These are phyloP conservation scores for Dendrocalamus sinicus DNA, from an alignment of 176 grass and related monocot genomes.

Conservation along the genomic window DNA sequence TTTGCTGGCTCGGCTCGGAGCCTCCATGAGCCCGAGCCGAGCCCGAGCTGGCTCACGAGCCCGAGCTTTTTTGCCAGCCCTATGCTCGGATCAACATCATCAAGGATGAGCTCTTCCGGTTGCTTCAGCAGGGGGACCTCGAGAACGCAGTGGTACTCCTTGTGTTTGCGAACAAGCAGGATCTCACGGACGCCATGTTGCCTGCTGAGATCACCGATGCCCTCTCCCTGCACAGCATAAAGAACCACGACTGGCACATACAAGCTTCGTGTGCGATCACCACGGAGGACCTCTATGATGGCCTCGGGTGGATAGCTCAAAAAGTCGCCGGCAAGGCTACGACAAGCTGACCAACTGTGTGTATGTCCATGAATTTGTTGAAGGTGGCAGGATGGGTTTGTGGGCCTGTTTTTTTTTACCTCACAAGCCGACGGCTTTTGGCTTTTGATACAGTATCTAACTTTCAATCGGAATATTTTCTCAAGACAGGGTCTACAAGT, in stretches of 20 bases:
- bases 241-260: constrained; percentile 95
- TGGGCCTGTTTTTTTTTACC: no score
- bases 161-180: constrained; percentile 94
- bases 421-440: no score
- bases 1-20: no score
- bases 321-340: constrained; percentile 74
- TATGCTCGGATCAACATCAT: constrained; percentile 81
- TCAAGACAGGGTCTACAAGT: no score
- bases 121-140: constrained; percentile 79
- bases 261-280: constrained; percentile 87
- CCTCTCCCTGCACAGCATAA: constrained; percentile 95
- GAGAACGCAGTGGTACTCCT: constrained; percentile 73
- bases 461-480: no score
- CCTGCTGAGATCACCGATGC: constrained; percentile 93
- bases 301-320: constrained; percentile 89
- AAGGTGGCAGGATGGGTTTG: constrained; percentile 33
- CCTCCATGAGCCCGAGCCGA: no score
- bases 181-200: constrained; percentile 90
- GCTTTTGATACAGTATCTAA: no score
- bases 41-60: no score
- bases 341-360: constrained; percentile 28
- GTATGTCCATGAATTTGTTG: constrained; percentile 39
- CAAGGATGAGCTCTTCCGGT: constrained; percentile 83
- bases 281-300: constrained; percentile 81
- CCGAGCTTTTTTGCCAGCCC: no score